Conservation (phyloP, 768 basidiomycete species). For the Suillus sp. region DNA sequence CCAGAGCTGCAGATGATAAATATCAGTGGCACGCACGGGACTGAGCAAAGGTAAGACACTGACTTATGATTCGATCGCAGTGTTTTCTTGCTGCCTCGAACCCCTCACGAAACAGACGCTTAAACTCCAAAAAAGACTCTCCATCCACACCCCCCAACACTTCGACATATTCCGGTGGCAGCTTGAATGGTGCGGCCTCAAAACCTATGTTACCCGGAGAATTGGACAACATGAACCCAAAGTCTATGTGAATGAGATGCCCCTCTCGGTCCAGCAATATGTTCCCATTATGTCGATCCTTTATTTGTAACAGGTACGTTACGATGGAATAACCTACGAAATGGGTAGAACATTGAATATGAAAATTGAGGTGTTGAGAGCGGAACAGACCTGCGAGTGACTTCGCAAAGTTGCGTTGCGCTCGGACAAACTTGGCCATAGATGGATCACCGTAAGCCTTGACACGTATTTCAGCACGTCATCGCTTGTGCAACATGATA, state of each 20-base stretch:
- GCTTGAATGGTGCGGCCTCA: constrained; percentile 99
- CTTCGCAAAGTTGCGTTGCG: constrained; percentile 92
- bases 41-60: constrained; percentile 28
- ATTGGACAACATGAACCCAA: constrained; percentile 97
- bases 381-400: constrained; percentile 71
- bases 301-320: constrained; percentile 96
- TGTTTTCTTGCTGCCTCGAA: constrained; percentile 95
- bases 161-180: constrained; percentile 93
- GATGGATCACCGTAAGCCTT: constrained; percentile 91
- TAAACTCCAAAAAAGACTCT: constrained; percentile 81
- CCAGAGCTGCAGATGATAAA: constrained; percentile 58
- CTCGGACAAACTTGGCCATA: constrained; percentile 84
- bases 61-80: constrained; percentile 93
- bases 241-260: constrained; percentile 95
- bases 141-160: constrained; percentile 86
- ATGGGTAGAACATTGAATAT: neutral
- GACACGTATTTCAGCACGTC: neutral
- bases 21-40: constrained; percentile 10
- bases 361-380: constrained; percentile 2
- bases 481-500: too few species aligned
- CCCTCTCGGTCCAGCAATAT: constrained; percentile 95
- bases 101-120: constrained; percentile 83
- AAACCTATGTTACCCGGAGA: constrained; percentile 98
- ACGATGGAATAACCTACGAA: constrained; percentile 85
- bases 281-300: constrained; percentile 98